A percentile compares a stretch with the other conserved stretches of the same genome.
Evolutionary conservation across 176 grass and related monocot genomes (phyloP).

Genomic region (Cymbopogon citratus): DNA sequence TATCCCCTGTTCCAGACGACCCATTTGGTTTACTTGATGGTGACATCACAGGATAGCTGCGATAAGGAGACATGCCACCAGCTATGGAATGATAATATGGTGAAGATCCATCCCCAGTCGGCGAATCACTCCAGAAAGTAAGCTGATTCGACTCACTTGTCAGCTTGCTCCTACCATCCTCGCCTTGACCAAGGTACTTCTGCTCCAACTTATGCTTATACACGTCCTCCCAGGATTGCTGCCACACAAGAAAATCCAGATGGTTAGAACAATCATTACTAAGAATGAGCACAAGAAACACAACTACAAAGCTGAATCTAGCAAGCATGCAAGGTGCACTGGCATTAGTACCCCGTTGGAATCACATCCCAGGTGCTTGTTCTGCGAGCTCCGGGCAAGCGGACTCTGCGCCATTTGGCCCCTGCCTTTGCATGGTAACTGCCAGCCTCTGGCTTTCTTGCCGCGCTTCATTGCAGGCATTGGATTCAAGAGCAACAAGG

Average conservation of each 20-base stretch:
- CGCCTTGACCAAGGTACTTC: constrained; percentile 42
- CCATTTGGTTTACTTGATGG: constrained; percentile 29
- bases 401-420: constrained; percentile 28
- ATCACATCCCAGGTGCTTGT: constrained; percentile 39
- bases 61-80: constrained; percentile 33
- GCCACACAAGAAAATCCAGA: constrained; percentile 19
- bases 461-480: constrained; percentile 56
- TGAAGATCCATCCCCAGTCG: constrained; percentile 54
- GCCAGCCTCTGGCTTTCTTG: constrained; percentile 11
- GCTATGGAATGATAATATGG: constrained; percentile 52
- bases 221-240: constrained; percentile 87
- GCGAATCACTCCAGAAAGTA: constrained; percentile 74
- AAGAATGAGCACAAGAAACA: not conserved
- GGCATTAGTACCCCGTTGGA: constrained; percentile 39
- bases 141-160: constrained; percentile 77
- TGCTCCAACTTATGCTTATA: constrained; percentile 75
- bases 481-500: constrained; percentile 75
- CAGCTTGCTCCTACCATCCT: constrained; percentile 61
- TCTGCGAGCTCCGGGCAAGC: constrained; percentile 54
- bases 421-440: constrained; percentile 18
- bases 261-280: constrained; percentile 16
- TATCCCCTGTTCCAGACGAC: constrained; percentile 28
- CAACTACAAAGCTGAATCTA: constrained; percentile 8
- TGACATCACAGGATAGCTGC: constrained; percentile 27
- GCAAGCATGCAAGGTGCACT: not conserved